A percentile compares a stretch with the other conserved stretches of the same genome.
These are phyloP conservation scores for Aspergillus bridgeri DNA, from an alignment of 495 filamentous ascomycete species.

Conservation along the genomic window DNA sequence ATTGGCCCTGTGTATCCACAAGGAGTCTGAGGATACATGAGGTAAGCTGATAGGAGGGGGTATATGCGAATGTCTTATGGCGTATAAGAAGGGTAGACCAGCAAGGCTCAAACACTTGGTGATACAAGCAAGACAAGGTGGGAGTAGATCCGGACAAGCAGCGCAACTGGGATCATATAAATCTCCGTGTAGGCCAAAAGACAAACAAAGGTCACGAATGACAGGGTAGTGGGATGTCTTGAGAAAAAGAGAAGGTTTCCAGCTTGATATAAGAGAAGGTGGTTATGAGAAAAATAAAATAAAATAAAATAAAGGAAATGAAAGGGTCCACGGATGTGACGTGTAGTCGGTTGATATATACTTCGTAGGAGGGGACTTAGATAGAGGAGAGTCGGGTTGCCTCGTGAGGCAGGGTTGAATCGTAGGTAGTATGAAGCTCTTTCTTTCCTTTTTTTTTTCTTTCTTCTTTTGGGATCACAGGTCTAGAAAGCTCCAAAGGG, in stretches of 20 bases:
- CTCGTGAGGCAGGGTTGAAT: slow-evolving; percentile 34
- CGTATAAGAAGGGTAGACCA: slow-evolving; percentile 16
- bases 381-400: slow-evolving; percentile 28
- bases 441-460: slow-evolving; percentile 17
- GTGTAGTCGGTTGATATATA: slow-evolving; percentile 20
- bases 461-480: slow-evolving; percentile 23
- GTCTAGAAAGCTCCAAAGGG: slow-evolving; percentile 33
- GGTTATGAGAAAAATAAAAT: not conserved
- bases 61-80: slow-evolving; percentile 2
- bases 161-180: too few relatives aligned
- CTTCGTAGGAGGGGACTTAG: not conserved
- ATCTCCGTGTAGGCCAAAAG: not conserved
- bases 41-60: slow-evolving; percentile 14
- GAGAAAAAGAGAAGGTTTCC: too few relatives aligned
- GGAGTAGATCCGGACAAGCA: too few relatives aligned
- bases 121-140: too few relatives aligned
- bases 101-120: not conserved
- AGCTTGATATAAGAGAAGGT: not conserved
- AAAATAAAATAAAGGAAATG: slow-evolving; percentile 3
- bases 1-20: slow-evolving; percentile 22
- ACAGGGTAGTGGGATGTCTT: too few relatives aligned
- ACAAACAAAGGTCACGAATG: not conserved
- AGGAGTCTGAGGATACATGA: slow-evolving; percentile 20
- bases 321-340: slow-evolving; percentile 8
- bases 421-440: slow-evolving; percentile 23